Conservation (phyloP, 1,284 basidiomycete species). For the Tilletia walkeri region DNA sequence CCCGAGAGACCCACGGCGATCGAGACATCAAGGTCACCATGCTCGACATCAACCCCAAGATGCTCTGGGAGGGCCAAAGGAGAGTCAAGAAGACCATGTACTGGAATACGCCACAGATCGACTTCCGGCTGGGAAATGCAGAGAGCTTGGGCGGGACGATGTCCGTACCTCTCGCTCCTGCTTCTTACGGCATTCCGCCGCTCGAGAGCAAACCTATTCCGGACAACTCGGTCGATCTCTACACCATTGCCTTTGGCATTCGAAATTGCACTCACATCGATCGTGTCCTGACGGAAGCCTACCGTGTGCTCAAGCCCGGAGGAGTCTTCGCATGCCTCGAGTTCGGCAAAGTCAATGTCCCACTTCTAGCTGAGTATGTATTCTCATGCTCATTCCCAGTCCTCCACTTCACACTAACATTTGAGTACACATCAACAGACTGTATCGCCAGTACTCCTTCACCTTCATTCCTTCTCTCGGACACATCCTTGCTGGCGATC, state of each 20-base stretch:
- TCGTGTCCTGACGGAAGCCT: conserved; percentile 81
- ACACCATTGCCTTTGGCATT: conserved; percentile 98
- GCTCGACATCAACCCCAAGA: conserved; percentile 91
- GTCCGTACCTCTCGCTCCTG: conserved; percentile 32
- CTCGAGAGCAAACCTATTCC: conserved; percentile 45
- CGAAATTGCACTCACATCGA: conserved; percentile 94
- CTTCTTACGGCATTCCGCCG: conserved; percentile 39
- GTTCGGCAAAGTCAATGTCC: conserved; percentile 90
- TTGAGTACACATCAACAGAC: conserved; percentile 58
- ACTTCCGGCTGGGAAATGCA: conserved; percentile 90
- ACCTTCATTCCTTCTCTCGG: conserved; percentile 90
- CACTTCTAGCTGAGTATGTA: conserved; percentile 76
- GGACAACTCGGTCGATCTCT: conserved; percentile 79
- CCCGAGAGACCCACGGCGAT: conserved; percentile 71
- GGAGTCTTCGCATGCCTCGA: conserved; percentile 94
- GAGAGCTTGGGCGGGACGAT: conserved; percentile 64
- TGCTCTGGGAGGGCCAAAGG: conserved; percentile 88
- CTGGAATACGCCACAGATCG: conserved; percentile 79
- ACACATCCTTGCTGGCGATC: conserved; percentile 90
- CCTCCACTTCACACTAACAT: no score
- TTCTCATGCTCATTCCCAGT: no score
- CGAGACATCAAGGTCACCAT: conserved; percentile 76
- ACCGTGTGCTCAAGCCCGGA: conserved; percentile 93
- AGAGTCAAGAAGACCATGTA: conserved; percentile 63
- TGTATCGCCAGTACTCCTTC: conserved; percentile 96